These are phyloP conservation scores for Globisporangium nunn DNA, from an alignment of 352 stramenopile species.

Conservation along the genomic window DNA sequence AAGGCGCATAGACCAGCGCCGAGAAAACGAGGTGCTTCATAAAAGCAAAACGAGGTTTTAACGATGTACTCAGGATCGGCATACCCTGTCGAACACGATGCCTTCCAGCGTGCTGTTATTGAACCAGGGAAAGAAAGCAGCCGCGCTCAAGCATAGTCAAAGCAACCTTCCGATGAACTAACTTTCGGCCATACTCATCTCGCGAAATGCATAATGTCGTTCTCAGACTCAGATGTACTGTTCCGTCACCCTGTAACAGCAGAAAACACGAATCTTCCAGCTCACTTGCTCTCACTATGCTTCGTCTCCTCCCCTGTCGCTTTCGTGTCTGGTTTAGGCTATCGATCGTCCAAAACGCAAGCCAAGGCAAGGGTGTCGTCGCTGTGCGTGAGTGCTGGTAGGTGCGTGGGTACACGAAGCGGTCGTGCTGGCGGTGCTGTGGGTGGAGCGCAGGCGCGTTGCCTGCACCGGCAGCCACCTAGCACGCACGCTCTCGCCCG, in stretches of 20 bases:
- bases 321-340: background rate
- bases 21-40: too few relatives aligned
- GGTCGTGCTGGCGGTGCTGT: too few relatives aligned
- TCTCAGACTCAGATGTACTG: background rate
- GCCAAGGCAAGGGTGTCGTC: too few relatives aligned
- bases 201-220: background rate
- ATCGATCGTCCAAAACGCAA: too few relatives aligned
- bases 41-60: too few relatives aligned
- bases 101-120: background rate
- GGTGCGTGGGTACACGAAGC: too few relatives aligned
- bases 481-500: too few relatives aligned
- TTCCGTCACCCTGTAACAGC: constrained; percentile 3
- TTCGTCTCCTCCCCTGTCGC: background rate
- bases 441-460: too few relatives aligned
- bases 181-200: background rate
- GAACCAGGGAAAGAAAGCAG: background rate
- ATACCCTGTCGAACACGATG: background rate
- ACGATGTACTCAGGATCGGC: background rate
- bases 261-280: constrained; percentile 1
- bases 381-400: too few relatives aligned
- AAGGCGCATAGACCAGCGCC: too few relatives aligned
- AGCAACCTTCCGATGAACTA: background rate
- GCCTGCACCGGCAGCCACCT: too few relatives aligned
- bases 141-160: background rate
- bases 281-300: background rate